These are phyloP conservation scores for Pulveroboletus sp. DNA, from an alignment of 768 basidiomycete species.

Conservation along the genomic window DNA sequence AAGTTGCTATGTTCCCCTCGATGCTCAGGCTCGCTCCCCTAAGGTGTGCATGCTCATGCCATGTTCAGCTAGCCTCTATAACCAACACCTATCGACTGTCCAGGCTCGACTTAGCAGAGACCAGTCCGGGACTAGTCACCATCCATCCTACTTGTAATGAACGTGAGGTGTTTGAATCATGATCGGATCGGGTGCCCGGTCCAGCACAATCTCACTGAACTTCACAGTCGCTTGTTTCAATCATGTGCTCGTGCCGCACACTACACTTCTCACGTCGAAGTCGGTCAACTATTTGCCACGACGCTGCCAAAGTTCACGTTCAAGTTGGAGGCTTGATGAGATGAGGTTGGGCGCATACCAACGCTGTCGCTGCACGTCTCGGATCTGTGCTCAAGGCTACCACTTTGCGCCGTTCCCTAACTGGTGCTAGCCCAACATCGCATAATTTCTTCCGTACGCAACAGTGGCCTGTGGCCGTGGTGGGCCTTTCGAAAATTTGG, in stretches of 20 bases:
- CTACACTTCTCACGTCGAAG: slow-evolving; percentile 48
- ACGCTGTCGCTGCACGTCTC: slow-evolving; percentile 46
- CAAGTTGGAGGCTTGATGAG: slow-evolving; percentile 35
- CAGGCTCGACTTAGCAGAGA: slow-evolving; percentile 49
- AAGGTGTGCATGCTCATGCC: no score
- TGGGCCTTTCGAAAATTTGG: slow-evolving; percentile 51
- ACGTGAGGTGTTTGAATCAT: slow-evolving; percentile 50
- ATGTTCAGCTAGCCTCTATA: no score
- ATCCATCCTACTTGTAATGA: slow-evolving; percentile 54
- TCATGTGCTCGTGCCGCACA: slow-evolving; percentile 48
- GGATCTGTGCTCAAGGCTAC: slow-evolving; percentile 51
- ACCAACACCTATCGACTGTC: no score
- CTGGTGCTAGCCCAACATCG: slow-evolving; percentile 47
- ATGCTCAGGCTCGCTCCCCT: no score
- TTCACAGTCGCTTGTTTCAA: slow-evolving; percentile 56
- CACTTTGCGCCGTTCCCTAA: slow-evolving; percentile 52
- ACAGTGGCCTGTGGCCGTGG: slow-evolving; percentile 62
- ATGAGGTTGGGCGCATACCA: slow-evolving; percentile 51
- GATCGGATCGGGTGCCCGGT: slow-evolving; percentile 48
- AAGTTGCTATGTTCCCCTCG: no score
- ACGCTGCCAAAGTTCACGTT: no score
- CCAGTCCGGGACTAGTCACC: slow-evolving; percentile 52
- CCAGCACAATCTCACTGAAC: slow-evolving; percentile 53
- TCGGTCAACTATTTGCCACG: slow-evolving; percentile 35
- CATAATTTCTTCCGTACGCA: slow-evolving; percentile 66